Evolutionary conservation across 2,329 filamentous ascomycete genomes (phyloP).

Genomic region (Diaporthe sp.): DNA sequence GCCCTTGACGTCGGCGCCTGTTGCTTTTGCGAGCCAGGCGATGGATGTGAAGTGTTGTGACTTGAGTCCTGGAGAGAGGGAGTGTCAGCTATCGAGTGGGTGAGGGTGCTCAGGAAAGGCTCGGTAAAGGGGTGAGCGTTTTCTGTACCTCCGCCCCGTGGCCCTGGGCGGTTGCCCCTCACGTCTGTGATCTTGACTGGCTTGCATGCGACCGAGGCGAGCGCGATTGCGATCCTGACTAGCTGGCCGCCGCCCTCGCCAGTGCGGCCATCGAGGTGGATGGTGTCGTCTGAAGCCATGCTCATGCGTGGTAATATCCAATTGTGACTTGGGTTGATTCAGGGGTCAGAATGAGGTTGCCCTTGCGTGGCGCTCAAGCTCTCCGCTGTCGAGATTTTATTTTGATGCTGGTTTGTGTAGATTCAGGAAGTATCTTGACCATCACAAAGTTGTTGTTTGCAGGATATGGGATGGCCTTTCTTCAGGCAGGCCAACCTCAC

Average conservation of each 20-base stretch:
- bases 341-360: neutral
- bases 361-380: neutral
- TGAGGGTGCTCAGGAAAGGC: too few relatives aligned
- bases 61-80: constrained; percentile 65
- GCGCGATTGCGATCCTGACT: constrained; percentile 67
- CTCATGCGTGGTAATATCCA: neutral
- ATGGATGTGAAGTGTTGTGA: constrained; percentile 72
- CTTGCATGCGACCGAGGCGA: constrained; percentile 69
- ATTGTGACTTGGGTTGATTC: neutral
- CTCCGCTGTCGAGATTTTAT: neutral
- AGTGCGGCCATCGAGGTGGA: constrained; percentile 68
- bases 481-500: neutral
- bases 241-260: constrained; percentile 76
- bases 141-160: constrained; percentile 50
- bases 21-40: constrained; percentile 66
- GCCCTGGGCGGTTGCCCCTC: constrained; percentile 64
- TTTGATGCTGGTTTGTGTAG: neutral
- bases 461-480: too few relatives aligned
- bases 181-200: constrained; percentile 68
- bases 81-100: neutral
- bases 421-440: fast-evolving
- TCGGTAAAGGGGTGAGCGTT: too few relatives aligned
- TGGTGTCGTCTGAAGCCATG: constrained; percentile 49
- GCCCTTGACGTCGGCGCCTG: constrained; percentile 64
- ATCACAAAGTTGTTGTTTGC: neutral